These are phyloP conservation scores for Rhizopus stolonifer DNA, from an alignment of 371 early-diverging fungal genomes.

Conservation along the genomic window DNA sequence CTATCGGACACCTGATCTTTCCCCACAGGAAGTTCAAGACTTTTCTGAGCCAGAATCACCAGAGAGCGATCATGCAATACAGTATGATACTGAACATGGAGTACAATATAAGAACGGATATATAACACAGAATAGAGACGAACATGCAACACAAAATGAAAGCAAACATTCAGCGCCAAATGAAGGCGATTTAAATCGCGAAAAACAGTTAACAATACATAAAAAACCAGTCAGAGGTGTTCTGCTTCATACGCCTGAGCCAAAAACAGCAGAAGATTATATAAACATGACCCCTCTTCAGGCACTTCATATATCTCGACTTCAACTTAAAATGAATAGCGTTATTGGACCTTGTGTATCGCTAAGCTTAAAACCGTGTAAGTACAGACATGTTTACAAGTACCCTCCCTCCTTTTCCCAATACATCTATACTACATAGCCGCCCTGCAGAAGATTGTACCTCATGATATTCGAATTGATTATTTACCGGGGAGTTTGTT, in stretches of 20 bases:
- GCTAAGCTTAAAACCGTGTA: conserved; percentile 34
- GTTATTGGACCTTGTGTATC: conserved; percentile 24
- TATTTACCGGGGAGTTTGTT: conserved; percentile 29
- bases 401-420: background rate
- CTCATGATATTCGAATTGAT: conserved; percentile 48
- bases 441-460: conserved; percentile 37
- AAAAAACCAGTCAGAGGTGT: conserved; percentile 29
- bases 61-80: background rate
- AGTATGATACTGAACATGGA: too few species aligned
- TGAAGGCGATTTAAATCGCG: background rate
- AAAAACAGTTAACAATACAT: conserved; percentile 4
- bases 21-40: too few species aligned
- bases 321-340: conserved; percentile 37
- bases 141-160: background rate
- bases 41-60: conserved; percentile 12
- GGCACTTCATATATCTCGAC: conserved; percentile 37
- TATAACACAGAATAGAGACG: too few species aligned
- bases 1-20: too few species aligned
- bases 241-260: conserved; percentile 23
- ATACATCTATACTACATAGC: conserved; percentile 14
- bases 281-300: conserved; percentile 37
- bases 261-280: conserved; percentile 33
- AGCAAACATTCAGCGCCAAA: background rate
- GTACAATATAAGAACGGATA: too few species aligned
- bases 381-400: conserved; percentile 2